A percentile compares a stretch with the other conserved stretches of the same genome.
Evolutionary conservation across 2,329 filamentous ascomycete species (phyloP).

Genomic region (Diaporthe velutina): DNA sequence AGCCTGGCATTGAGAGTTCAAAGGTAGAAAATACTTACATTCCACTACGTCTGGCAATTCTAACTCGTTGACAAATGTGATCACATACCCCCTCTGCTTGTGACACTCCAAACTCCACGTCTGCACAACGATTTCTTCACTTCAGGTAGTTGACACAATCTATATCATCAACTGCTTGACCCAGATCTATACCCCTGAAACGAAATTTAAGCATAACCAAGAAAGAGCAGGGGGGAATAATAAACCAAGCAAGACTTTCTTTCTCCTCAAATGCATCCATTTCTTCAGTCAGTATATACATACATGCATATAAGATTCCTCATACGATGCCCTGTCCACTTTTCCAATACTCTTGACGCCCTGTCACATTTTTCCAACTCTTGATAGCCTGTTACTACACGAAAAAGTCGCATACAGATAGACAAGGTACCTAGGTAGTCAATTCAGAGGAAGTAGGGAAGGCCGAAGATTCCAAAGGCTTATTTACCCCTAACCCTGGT

Average conservation of each 20-base stretch:
- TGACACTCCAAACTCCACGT: background rate
- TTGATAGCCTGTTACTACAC: too few relatives aligned
- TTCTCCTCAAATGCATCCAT: background rate
- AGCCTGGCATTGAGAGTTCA: background rate
- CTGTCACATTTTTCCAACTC: too few relatives aligned
- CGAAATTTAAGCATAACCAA: background rate
- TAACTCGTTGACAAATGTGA: too few relatives aligned
- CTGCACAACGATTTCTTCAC: background rate
- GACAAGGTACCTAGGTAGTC: too few relatives aligned
- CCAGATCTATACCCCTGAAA: background rate
- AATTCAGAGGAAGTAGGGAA: too few relatives aligned
- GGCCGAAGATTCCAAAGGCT: background rate
- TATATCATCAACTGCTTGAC: background rate
- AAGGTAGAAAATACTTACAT: background rate
- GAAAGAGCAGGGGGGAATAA: background rate
- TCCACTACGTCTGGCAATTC: background rate
- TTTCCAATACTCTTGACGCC: too few relatives aligned
- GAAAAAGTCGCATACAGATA: too few relatives aligned
- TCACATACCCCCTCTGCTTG: background rate
- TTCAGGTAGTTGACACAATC: background rate
- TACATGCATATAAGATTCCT: too few relatives aligned
- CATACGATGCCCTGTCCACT: too few relatives aligned
- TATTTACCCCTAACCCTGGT: slow-evolving; percentile 7
- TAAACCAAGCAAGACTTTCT: background rate
- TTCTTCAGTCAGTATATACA: background rate